These are phyloP conservation scores for Calendula officinalis DNA, from an alignment of 129 eudicot genomes.

Conservation along the genomic window DNA sequence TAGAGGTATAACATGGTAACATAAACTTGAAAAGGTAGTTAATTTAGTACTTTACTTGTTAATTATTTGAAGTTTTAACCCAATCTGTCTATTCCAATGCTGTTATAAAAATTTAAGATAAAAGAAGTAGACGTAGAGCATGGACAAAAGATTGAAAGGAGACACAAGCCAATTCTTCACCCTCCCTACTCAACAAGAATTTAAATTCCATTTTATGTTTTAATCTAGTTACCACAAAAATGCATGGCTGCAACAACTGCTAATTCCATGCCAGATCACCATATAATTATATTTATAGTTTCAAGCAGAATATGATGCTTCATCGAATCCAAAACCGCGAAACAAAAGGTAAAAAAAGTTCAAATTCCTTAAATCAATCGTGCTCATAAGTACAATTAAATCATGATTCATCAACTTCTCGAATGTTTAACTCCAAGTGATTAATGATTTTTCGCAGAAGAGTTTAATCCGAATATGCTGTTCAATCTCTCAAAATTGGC, in stretches of 20 bases:
- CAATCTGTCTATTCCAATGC: background rate
- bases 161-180: constrained; percentile 23
- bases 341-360: too few species aligned
- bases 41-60: too few species aligned
- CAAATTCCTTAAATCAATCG: too few species aligned
- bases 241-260: background rate
- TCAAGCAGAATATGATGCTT: too few species aligned
- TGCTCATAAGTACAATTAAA: too few species aligned
- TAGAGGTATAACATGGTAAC: too few species aligned
- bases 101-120: background rate
- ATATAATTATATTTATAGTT: too few species aligned
- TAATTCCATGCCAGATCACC: background rate
- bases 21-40: too few species aligned
- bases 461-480: constrained; percentile 1
- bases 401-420: too few species aligned
- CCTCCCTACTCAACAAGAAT: background rate
- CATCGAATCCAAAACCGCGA: too few species aligned
- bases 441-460: background rate
- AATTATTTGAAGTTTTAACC: too few species aligned
- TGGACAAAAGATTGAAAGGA: constrained; percentile 15
- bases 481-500: constrained; percentile 12
- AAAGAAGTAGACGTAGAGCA: constrained; percentile 30
- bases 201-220: background rate
- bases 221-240: constrained; percentile 5
- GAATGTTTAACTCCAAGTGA: too few species aligned